A percentile compares a stretch with the other conserved stretches of the same genome.
These are phyloP conservation scores for Rhodosporidiobolus sp. DNA, from an alignment of 768 basidiomycete genomes.

Conservation along the genomic window DNA sequence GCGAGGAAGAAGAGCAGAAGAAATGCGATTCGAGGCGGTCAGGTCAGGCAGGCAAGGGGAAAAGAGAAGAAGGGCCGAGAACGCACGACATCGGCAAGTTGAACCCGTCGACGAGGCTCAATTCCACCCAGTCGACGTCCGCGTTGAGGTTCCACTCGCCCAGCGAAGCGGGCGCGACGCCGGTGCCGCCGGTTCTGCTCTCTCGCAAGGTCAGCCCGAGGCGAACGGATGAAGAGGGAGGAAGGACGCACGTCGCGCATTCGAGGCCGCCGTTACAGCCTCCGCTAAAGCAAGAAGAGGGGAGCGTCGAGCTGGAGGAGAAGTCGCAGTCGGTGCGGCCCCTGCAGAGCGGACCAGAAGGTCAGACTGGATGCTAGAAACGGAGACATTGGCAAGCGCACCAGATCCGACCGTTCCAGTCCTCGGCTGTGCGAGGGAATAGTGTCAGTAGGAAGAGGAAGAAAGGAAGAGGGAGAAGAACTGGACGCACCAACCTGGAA, in stretches of 20 bases:
- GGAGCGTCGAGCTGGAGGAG: constrained; percentile 45
- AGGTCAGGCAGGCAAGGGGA: neutral
- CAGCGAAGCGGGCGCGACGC: constrained; percentile 42
- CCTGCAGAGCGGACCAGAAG: too few relatives aligned
- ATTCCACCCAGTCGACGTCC: constrained; percentile 1
- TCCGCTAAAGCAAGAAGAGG: constrained; percentile 49
- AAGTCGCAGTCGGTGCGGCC: constrained; percentile 53
- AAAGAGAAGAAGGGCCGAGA: too few relatives aligned
- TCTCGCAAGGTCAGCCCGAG: too few relatives aligned
- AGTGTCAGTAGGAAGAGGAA: neutral
- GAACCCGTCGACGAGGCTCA: constrained; percentile 36
- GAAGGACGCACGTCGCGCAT: constrained; percentile 5
- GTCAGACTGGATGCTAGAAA: neutral
- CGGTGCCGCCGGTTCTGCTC: constrained; percentile 46
- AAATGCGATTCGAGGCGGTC: too few relatives aligned
- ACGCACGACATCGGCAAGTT: constrained; percentile 24
- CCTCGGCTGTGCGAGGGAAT: constrained; percentile 51
- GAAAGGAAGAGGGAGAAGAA: neutral
- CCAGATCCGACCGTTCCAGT: constrained; percentile 66
- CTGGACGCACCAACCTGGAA: constrained; percentile 52
- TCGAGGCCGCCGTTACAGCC: constrained; percentile 42
- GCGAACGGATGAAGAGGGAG: too few relatives aligned
- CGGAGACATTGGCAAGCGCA: too few relatives aligned
- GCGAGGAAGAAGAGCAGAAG: neutral
- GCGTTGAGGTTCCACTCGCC: constrained; percentile 24